Evolutionary conservation across 2,329 filamentous ascomycete genomes (phyloP).

Genomic region (Pseudocercospora vitis): DNA sequence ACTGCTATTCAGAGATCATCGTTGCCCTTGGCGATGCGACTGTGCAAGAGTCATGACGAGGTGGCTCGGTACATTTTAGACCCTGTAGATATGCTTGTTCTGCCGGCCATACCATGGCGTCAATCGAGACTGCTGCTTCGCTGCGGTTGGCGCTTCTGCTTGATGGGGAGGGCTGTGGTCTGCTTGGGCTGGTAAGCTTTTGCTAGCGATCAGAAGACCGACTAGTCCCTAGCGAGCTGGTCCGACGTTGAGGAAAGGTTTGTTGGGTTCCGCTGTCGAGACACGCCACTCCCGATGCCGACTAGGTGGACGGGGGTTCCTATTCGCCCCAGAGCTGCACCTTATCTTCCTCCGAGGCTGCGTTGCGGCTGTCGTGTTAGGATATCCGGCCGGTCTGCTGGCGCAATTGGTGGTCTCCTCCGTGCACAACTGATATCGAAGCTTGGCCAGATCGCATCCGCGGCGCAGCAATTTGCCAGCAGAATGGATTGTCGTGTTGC

Average conservation of each 20-base stretch:
- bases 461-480: slow-evolving; percentile 6
- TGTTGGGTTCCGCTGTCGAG: not conserved
- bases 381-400: not conserved
- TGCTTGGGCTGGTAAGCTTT: not conserved
- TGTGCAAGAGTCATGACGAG: too few relatives aligned
- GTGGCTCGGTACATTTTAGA: not conserved
- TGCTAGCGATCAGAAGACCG: too few relatives aligned
- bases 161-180: too few relatives aligned
- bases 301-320: not conserved
- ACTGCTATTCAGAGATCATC: too few relatives aligned
- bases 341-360: slow-evolving; percentile 12
- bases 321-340: slow-evolving; percentile 7
- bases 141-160: not conserved
- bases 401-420: slow-evolving; percentile 6
- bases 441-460: slow-evolving; percentile 9
- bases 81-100: not conserved
- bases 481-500: slow-evolving; percentile 6
- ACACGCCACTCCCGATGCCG: slow-evolving; percentile 9
- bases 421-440: slow-evolving; percentile 1
- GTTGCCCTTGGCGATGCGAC: too few relatives aligned
- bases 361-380: not conserved
- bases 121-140: not conserved
- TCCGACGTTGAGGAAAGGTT: not conserved
- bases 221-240: too few relatives aligned
- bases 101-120: not conserved